Evolutionary conservation across 176 grass and related monocot genomes (phyloP).

Genomic region (sorghum (Sorghum bicolor)): DNA sequence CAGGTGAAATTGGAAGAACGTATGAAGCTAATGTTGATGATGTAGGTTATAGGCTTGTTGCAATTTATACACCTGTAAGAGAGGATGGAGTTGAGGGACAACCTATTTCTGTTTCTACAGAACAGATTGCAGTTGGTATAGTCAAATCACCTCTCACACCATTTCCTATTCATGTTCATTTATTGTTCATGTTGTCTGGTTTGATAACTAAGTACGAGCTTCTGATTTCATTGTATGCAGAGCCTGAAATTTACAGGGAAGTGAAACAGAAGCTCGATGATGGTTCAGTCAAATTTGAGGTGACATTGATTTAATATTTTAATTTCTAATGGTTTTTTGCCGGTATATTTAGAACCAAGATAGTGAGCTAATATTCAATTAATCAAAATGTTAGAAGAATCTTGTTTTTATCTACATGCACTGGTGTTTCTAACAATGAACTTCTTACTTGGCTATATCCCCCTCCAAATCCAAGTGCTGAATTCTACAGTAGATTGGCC

Average conservation of each 20-base stretch:
- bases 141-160: constrained; percentile 18
- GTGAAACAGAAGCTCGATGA: constrained; percentile 89
- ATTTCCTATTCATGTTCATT: constrained; percentile 1
- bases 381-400: background rate
- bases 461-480: constrained; percentile 7
- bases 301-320: constrained; percentile 31
- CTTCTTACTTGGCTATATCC: background rate
- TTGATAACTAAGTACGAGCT: constrained; percentile 3
- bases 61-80: constrained; percentile 88
- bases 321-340: background rate
- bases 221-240: constrained; percentile 47
- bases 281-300: constrained; percentile 93
- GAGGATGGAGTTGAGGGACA: constrained; percentile 92
- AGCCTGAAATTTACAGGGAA: constrained; percentile 84
- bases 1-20: constrained; percentile 81
- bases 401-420: constrained; percentile 11
- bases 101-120: constrained; percentile 88
- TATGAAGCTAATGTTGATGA: constrained; percentile 99
- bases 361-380: background rate
- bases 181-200: background rate
- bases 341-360: background rate
- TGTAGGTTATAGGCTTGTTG: constrained; percentile 92
- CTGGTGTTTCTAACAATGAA: background rate
- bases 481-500: constrained; percentile 3
- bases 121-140: constrained; percentile 90